Evolutionary conservation across 768 basidiomycete genomes (phyloP).

Genomic region (Lyophyllum atratum): DNA sequence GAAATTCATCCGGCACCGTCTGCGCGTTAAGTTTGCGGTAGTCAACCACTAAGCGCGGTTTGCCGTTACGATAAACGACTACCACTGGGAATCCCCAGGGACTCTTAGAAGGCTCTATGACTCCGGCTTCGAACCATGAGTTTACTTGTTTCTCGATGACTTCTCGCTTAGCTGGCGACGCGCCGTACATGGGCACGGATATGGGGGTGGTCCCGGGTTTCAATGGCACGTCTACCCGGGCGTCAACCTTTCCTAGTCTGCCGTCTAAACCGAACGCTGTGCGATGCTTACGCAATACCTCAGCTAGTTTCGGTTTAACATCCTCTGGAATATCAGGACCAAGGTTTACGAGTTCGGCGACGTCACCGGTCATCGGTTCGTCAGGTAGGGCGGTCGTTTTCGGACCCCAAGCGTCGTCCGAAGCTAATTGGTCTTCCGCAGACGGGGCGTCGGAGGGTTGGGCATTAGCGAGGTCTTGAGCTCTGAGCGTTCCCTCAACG

Average conservation of each 20-base stretch:
- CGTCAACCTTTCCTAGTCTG: constrained; percentile 13
- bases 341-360: neutral
- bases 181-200: constrained; percentile 22
- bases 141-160: constrained; percentile 32
- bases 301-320: constrained; percentile 7
- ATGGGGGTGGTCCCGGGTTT: constrained; percentile 26
- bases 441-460: constrained; percentile 2
- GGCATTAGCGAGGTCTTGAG: neutral
- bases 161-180: constrained; percentile 28
- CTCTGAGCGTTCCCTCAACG: constrained; percentile 4
- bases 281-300: constrained; percentile 10
- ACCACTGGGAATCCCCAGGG: constrained; percentile 35
- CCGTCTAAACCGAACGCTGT: neutral
- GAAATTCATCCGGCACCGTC: constrained; percentile 26
- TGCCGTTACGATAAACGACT: constrained; percentile 38
- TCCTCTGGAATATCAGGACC: constrained; percentile 1
- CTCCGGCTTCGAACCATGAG: constrained; percentile 31
- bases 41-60: constrained; percentile 37
- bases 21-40: constrained; percentile 25
- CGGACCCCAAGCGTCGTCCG: constrained; percentile 19
- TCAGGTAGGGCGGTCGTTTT: constrained; percentile 27
- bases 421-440: constrained; percentile 23
- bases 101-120: constrained; percentile 42
- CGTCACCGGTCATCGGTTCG: neutral
- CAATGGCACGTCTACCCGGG: constrained; percentile 25